A percentile compares a stretch with the other conserved stretches of the same genome.
phyloP scores from a whole-genome alignment of 2,329 filamentous ascomycete genomes.

The Botryotinia calthae region DNA sequence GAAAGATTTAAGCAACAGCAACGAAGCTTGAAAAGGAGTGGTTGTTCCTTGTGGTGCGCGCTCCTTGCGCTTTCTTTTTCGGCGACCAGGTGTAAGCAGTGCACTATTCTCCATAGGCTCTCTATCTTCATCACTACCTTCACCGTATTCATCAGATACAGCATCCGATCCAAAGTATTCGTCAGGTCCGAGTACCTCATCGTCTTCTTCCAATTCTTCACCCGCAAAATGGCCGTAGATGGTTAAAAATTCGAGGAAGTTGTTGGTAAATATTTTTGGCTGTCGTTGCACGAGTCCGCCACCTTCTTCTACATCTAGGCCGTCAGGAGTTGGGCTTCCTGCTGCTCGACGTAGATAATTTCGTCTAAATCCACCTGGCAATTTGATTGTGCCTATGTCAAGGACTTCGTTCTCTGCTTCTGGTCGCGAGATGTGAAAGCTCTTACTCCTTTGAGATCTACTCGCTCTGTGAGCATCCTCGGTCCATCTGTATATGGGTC shows the following conservation, averaged over 20 bases:
- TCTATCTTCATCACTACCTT: constrained; percentile 61
- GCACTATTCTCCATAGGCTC: constrained; percentile 88
- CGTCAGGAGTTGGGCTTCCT: constrained; percentile 56
- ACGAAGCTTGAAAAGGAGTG: constrained; percentile 71
- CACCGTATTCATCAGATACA: constrained; percentile 56
- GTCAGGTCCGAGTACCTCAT: constrained; percentile 80
- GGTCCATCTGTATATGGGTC: constrained; percentile 95
- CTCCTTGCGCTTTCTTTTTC: constrained; percentile 72
- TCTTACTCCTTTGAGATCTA: constrained; percentile 76
- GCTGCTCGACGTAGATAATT: constrained; percentile 80
- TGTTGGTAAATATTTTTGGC: constrained; percentile 76
- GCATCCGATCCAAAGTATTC: constrained; percentile 86
- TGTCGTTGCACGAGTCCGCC: constrained; percentile 40
- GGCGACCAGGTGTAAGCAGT: constrained; percentile 71
- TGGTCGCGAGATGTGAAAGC: constrained; percentile 75
- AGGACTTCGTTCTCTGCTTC: constrained; percentile 76
- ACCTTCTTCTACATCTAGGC: constrained; percentile 39
- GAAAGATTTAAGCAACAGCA: constrained; percentile 93
- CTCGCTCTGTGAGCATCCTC: constrained; percentile 71
- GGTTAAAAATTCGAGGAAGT: constrained; percentile 92
- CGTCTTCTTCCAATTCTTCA: constrained; percentile 94
- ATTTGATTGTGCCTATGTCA: constrained; percentile 86
- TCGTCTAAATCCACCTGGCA: constrained; percentile 89
- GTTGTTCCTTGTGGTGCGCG: constrained; percentile 73
- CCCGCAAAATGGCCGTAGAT: constrained; percentile 97